Conservation (phyloP, 306 rosid species). For the Argentina anserina region DNA sequence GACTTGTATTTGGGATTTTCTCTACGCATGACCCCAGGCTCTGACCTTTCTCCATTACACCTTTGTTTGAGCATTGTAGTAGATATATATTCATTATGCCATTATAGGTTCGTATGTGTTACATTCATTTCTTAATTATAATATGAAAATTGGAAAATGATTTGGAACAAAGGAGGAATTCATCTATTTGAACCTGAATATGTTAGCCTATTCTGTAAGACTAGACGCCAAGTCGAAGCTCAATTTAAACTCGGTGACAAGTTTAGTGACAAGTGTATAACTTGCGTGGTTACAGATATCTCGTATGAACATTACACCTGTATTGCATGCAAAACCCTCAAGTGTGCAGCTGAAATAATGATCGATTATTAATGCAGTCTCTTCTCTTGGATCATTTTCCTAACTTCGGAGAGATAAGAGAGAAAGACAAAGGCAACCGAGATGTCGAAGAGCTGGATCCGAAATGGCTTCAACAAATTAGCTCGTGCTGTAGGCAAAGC, state of each 20-base stretch:
- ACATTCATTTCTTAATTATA: too few species aligned
- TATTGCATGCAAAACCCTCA: background rate
- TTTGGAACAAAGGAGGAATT: background rate
- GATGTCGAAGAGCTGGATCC: conserved; percentile 27
- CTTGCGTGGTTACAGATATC: background rate
- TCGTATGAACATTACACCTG: background rate
- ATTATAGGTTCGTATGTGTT: too few species aligned
- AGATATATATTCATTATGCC: too few species aligned
- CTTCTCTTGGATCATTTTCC: background rate
- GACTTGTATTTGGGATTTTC: conserved; percentile 21
- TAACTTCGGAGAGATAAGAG: too few species aligned
- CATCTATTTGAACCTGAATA: background rate
- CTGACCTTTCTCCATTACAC: background rate
- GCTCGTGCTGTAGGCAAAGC: conserved; percentile 16
- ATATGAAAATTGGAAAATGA: too few species aligned
- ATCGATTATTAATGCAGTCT: background rate
- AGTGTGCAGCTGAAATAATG: background rate
- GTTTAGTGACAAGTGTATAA: background rate
- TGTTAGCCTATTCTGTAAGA: background rate
- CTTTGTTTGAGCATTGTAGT: background rate
- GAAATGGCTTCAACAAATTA: conserved; percentile 28
- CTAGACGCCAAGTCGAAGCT: background rate
- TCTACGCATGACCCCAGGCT: background rate
- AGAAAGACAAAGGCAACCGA: background rate
- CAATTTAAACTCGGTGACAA: background rate